Percentiles rank a stretch among this genome's conserved stretches.
Evolutionary conservation across 139 green algal genomes (phyloP).

Genomic region (Picocystis salinarum): DNA sequence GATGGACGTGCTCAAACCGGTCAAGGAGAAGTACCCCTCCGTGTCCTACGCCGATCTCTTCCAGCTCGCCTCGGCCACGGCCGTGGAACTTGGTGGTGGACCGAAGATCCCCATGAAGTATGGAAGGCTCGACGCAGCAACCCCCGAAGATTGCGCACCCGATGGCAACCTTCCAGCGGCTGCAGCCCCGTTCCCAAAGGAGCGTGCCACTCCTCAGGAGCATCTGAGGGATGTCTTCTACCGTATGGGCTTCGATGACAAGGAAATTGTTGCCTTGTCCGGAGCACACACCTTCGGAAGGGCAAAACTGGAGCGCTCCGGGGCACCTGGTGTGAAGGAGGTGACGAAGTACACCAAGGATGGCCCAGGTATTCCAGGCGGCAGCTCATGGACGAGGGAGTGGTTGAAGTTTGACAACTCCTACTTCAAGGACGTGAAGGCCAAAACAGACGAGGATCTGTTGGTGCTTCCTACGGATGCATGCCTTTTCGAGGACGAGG

Average conservation of each 20-base stretch:
- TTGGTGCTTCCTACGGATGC: slow-evolving; percentile 74
- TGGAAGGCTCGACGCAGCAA: slow-evolving; percentile 41
- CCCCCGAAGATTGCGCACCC: slow-evolving; percentile 30
- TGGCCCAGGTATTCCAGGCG: slow-evolving; percentile 50
- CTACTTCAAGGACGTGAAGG: slow-evolving; percentile 36
- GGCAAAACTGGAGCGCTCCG: slow-evolving; percentile 27
- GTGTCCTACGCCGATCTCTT: slow-evolving; percentile 46
- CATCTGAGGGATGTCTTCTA: slow-evolving; percentile 59
- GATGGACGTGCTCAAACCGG: slow-evolving; percentile 17
- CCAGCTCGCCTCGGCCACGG: slow-evolving; percentile 34
- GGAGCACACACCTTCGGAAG: slow-evolving; percentile 25
- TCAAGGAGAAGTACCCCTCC: slow-evolving; percentile 29
- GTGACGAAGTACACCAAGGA: slow-evolving; percentile 37
- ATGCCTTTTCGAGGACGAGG: slow-evolving; percentile 59
- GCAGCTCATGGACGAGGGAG: slow-evolving; percentile 63
- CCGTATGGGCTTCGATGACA: slow-evolving; percentile 61
- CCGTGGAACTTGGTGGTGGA: slow-evolving; percentile 48
- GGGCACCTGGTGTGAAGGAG: neutral
- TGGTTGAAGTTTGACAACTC: slow-evolving; percentile 85
- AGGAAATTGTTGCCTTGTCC: slow-evolving; percentile 38
- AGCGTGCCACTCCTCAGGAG: slow-evolving; percentile 15
- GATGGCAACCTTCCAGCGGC: slow-evolving; percentile 61
- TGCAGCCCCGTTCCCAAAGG: slow-evolving; percentile 30
- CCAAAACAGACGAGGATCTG: slow-evolving; percentile 48
- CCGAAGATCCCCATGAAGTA: slow-evolving; percentile 72